These are phyloP conservation scores for Cymbidium sinense DNA, from an alignment of 106 monocot genomes.

Conservation along the genomic window DNA sequence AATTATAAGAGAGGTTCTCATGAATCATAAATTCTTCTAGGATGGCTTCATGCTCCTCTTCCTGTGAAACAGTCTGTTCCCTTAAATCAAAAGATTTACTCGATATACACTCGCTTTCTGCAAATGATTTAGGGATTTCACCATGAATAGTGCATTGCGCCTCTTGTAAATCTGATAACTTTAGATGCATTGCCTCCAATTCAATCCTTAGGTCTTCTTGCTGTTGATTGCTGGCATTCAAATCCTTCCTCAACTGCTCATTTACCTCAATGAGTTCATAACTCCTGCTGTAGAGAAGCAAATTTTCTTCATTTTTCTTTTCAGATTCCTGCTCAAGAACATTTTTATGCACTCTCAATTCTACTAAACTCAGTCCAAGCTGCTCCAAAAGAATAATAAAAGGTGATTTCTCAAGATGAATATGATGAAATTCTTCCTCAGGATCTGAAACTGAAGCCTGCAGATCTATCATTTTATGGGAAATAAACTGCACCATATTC, in stretches of 20 bases:
- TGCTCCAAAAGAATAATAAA: conserved; percentile 45
- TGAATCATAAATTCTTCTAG: conserved; percentile 34
- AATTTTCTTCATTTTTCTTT: conserved; percentile 27
- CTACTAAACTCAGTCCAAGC: conserved; percentile 23
- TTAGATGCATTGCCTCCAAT: conserved; percentile 22
- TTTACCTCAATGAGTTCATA: conserved; percentile 22
- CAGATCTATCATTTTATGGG: conserved; percentile 30
- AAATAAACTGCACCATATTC: conserved; percentile 29
- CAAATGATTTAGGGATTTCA: conserved; percentile 28
- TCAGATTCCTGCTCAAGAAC: conserved; percentile 35
- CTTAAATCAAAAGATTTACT: conserved; percentile 19
- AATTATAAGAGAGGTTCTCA: conserved; percentile 36
- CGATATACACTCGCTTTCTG: conserved; percentile 23
- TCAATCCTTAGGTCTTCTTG: conserved; percentile 34
- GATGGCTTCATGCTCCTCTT: conserved; percentile 26
- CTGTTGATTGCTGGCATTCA: conserved; percentile 25
- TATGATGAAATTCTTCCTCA: conserved; percentile 32
- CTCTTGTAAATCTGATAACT: conserved; percentile 27
- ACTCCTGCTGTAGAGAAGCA: conserved; percentile 28
- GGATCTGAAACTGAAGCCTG: conserved; percentile 27
- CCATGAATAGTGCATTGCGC: conserved; percentile 10
- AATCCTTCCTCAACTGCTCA: conserved; percentile 21
- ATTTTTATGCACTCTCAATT: conserved; percentile 33
- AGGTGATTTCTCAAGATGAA: conserved; percentile 55
- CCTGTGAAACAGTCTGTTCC: conserved; percentile 12